Evolutionary conservation across 345 rosid species (phyloP).

Genomic region (Camelina laxa): DNA sequence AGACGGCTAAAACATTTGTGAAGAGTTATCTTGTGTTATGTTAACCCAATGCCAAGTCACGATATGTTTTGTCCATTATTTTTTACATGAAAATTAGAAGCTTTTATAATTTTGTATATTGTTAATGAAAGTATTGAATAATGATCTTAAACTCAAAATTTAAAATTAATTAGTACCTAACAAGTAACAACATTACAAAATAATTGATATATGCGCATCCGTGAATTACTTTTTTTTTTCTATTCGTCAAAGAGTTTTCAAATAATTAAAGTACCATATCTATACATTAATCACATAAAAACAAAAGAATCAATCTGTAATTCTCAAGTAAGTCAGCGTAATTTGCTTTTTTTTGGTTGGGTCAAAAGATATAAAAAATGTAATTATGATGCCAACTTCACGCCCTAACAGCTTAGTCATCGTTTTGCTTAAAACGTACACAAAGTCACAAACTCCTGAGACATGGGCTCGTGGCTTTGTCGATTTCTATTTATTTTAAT

Average conservation of each 20-base stretch:
- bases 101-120: neutral
- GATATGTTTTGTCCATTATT: neutral
- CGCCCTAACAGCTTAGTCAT: constrained; percentile 40
- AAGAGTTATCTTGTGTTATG: neutral
- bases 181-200: neutral
- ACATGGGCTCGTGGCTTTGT: constrained; percentile 49
- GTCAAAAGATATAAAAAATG: neutral
- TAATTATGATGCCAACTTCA: constrained; percentile 43
- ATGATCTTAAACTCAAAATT: neutral
- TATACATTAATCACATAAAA: neutral
- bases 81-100: neutral
- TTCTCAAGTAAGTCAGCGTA: neutral
- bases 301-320: neutral
- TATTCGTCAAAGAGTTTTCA: neutral
- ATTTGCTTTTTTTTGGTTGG: neutral
- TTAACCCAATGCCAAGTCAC: neutral
- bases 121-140: neutral
- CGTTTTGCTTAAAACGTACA: constrained; percentile 41
- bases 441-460: constrained; percentile 40
- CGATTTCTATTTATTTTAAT: constrained; percentile 19
- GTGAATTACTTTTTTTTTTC: neutral
- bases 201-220: neutral
- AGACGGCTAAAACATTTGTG: constrained; percentile 29
- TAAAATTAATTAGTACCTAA: neutral
- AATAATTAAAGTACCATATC: neutral